Percentiles rank a stretch among this genome's conserved stretches.
These are phyloP conservation scores for Berberis thunbergii DNA, from an alignment of 164 flowering plant genomes.

Conservation along the genomic window DNA sequence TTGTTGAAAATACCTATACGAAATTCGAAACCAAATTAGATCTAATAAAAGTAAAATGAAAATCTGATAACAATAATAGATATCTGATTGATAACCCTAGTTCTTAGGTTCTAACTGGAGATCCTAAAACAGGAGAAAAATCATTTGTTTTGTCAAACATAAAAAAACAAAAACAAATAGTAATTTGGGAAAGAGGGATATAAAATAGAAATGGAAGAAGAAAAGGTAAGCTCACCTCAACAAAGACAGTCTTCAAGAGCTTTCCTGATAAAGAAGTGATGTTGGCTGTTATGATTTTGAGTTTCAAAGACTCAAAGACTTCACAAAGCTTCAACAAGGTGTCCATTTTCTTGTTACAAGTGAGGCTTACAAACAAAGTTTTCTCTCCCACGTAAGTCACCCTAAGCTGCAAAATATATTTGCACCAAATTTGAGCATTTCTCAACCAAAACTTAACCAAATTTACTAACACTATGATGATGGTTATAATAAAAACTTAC, in stretches of 20 bases:
- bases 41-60: too few species aligned
- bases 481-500: conserved; percentile 15
- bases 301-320: conserved; percentile 64
- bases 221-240: conserved; percentile 45
- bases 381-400: conserved; percentile 57
- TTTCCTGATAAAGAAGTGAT: conserved; percentile 58
- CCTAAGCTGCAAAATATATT: conserved; percentile 38
- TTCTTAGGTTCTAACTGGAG: too few species aligned
- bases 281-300: conserved; percentile 61
- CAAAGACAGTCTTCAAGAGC: conserved; percentile 57
- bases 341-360: conserved; percentile 59
- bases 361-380: conserved; percentile 50
- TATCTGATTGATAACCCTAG: too few species aligned
- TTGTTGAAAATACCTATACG: too few species aligned
- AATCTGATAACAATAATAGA: too few species aligned
- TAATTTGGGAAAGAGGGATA: neutral
- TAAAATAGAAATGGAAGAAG: too few species aligned
- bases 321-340: conserved; percentile 74
- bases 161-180: neutral
- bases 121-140: too few species aligned
- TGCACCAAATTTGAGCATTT: neutral
- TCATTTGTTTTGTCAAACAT: too few species aligned
- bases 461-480: neutral
- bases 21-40: too few species aligned
- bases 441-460: neutral